phyloP scores from a whole-genome alignment of 768 basidiomycete genomes.

The Tricholoma furcatifolium region DNA sequence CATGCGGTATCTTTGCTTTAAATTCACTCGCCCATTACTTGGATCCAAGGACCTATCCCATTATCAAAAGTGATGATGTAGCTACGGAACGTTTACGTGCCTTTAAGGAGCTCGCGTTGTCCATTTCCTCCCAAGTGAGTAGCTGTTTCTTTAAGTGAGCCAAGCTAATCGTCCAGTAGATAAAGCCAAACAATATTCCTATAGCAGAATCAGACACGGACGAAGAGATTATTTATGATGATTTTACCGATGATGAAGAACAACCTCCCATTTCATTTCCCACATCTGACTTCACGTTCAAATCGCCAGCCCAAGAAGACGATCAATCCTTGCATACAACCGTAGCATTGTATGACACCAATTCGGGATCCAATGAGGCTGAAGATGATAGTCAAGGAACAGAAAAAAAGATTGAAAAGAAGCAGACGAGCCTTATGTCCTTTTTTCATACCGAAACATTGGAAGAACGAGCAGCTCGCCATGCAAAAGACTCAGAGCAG shows the following conservation, averaged over 20 bases:
- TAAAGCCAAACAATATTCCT: too few species aligned
- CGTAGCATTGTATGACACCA: neutral
- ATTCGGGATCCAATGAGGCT: neutral
- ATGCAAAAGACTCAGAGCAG: neutral
- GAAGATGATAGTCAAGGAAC: neutral
- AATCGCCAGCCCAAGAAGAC: neutral
- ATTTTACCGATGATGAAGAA: neutral
- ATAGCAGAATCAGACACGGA: too few species aligned
- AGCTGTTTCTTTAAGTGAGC: neutral
- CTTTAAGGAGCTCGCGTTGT: conserved; percentile 6
- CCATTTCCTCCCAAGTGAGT: neutral
- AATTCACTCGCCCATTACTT: conserved; percentile 13
- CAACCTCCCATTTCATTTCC: neutral
- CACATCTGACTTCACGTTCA: neutral
- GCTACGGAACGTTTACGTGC: conserved; percentile 10
- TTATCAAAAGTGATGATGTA: neutral
- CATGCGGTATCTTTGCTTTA: conserved; percentile 20
- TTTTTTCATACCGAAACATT: neutral
- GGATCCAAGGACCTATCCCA: conserved; percentile 1
- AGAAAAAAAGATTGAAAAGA: neutral
- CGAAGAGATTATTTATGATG: neutral
- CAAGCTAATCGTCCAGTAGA: too few species aligned
- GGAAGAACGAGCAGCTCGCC: neutral
- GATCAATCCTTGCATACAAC: too few species aligned
- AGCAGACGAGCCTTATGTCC: neutral